These are phyloP conservation scores for Cordyceps cateniannulata DNA, from an alignment of 2,329 filamentous ascomycete species.

Conservation along the genomic window DNA sequence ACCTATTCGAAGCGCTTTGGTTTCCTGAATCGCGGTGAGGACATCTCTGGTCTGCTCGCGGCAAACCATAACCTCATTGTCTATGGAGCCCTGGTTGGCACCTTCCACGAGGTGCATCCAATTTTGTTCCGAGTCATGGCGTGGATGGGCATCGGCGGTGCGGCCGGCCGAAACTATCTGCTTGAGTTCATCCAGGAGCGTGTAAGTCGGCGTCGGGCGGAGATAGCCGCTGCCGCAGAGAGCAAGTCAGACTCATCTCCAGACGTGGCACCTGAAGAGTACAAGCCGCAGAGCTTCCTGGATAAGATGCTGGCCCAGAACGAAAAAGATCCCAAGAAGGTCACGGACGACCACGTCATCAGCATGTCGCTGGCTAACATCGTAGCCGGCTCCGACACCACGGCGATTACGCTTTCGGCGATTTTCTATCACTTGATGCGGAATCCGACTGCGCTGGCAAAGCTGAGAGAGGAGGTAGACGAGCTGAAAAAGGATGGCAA, in stretches of 20 bases:
- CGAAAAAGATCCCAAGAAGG: slow-evolving; percentile 33
- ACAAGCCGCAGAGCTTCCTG: slow-evolving; percentile 15
- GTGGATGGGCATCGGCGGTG: slow-evolving; percentile 16
- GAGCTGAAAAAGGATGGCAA: background rate
- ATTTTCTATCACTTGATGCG: slow-evolving; percentile 39
- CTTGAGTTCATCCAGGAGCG: slow-evolving; percentile 23
- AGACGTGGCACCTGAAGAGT: slow-evolving; percentile 9
- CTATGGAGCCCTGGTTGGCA: slow-evolving; percentile 22
- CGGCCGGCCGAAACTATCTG: slow-evolving; percentile 21
- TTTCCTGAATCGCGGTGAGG: slow-evolving; percentile 39
- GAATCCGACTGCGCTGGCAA: slow-evolving; percentile 18
- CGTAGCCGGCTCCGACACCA: slow-evolving; percentile 37
- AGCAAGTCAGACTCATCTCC: slow-evolving; percentile 7
- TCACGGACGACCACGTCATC: slow-evolving; percentile 31
- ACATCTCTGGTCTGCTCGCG: slow-evolving; percentile 36
- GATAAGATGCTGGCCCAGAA: slow-evolving; percentile 28
- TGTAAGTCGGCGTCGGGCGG: slow-evolving; percentile 17
- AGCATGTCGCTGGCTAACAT: slow-evolving; percentile 26
- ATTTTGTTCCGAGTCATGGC: slow-evolving; percentile 17
- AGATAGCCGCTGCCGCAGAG: slow-evolving; percentile 15
- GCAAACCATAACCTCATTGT: slow-evolving; percentile 18
- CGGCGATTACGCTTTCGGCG: slow-evolving; percentile 38
- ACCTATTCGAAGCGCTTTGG: slow-evolving; percentile 34
- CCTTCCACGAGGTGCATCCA: slow-evolving; percentile 16
- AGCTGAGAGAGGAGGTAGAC: slow-evolving; percentile 21